Conservation (phyloP, 495 filamentous ascomycete species). For the Penicillium simplicissimum region DNA sequence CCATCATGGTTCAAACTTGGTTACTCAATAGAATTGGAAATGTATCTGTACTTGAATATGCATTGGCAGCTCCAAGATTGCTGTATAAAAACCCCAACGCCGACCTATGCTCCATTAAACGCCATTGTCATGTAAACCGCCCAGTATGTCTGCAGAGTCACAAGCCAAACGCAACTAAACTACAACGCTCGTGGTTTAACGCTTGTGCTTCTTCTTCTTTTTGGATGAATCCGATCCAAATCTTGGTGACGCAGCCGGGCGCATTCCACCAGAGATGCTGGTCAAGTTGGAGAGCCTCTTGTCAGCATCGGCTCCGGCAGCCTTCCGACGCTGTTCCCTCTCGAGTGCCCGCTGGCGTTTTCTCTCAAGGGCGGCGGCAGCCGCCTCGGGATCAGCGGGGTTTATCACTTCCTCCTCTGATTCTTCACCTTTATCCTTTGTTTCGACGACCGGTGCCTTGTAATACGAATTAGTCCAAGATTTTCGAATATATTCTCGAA, state of each 20-base stretch:
- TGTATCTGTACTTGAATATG: background rate
- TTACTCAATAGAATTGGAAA: background rate
- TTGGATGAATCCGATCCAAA: constrained; percentile 14
- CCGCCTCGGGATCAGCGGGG: constrained; percentile 11
- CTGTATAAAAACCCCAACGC: constrained; percentile 8
- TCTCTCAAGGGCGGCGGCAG: constrained; percentile 18
- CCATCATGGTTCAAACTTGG: background rate
- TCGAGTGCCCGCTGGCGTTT: constrained; percentile 13
- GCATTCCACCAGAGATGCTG: constrained; percentile 38
- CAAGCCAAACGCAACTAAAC: background rate
- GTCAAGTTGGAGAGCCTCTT: constrained; percentile 30
- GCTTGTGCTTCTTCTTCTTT: constrained; percentile 46
- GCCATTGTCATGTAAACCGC: background rate
- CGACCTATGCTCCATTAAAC: constrained; percentile 17
- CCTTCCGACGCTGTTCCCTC: background rate
- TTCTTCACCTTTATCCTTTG: constrained; percentile 15
- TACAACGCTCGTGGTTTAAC: background rate
- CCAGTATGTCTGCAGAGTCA: constrained; percentile 12
- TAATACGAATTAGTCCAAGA: constrained; percentile 3
- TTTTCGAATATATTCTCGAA: background rate
- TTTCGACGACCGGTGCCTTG: constrained; percentile 2
- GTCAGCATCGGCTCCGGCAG: background rate
- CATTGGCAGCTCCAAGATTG: background rate
- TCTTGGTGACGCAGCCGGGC: background rate
- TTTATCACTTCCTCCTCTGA: constrained; percentile 15